Evolutionary conservation across 768 basidiomycete species (phyloP), one percentile per base, ranked within the genome.

Genomic region (Tylopilus balloui): DNA sequence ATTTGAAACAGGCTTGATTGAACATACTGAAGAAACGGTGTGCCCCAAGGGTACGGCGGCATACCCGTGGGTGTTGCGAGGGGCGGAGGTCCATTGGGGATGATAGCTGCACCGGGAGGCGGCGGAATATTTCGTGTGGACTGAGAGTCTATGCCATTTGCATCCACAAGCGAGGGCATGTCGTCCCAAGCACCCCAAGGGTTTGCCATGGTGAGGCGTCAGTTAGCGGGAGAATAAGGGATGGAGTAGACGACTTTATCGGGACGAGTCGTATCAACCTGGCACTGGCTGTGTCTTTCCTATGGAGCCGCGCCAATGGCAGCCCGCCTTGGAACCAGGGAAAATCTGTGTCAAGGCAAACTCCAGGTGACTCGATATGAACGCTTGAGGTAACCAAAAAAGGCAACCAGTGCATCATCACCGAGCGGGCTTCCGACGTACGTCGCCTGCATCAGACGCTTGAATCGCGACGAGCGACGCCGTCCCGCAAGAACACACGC

Each of bases 81-180:
- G 9, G 56, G 61, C 20, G 54, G 35, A 10, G 56, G 57, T n/a
- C 50, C 44, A 27, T 9, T 42, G 24, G 52, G 27, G 44, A 54
- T 54, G 2, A 55, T 7, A 6, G 52, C 38, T 27, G 67, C 62
- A 17, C 54, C 54, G 4, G 37, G 48, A 20, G 67, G 58, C 3
- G 67, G 65, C 10, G 60, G 67, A 19, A 67, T 67, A n/a, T 4
- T 13, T 28, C 8, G 50, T 19, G 43, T 32, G 2, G 46, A 8
- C 25, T 46, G 50, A 29, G 52, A 37, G n/a, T 9, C 5, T 31
- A 39, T 19, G 38, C 8, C 28, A 23, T 53, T 25, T 20, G 58
- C 45, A 3, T 67, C 62, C 12, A 62, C 67, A 12, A 67, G 51
- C 2, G 35, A 27, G 3, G 67, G 65, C 60, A 67, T 69, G 17